Percentiles rank a stretch among this genome's conserved stretches.
Evolutionary conservation across 169 alveolate species (phyloP).

Genomic region (Plasmodium relictum): DNA sequence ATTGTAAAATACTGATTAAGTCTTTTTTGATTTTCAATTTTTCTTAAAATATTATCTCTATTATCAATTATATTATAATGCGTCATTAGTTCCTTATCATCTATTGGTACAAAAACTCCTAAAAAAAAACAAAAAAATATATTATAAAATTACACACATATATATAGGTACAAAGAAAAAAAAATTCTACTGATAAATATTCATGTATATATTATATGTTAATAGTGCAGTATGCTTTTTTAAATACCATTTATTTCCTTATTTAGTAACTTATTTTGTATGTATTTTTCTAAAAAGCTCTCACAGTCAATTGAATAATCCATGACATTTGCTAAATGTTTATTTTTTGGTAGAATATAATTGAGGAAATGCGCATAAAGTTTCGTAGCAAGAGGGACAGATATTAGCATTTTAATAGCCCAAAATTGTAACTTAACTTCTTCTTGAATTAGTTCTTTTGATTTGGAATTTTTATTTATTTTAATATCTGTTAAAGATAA

Average conservation of each 20-base stretch:
- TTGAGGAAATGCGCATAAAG: slow-evolving; percentile 89
- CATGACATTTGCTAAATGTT: slow-evolving; percentile 80
- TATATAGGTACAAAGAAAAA: not conserved
- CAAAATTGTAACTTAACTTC: slow-evolving; percentile 91
- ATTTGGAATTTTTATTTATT: slow-evolving; percentile 83
- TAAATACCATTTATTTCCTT: slow-evolving; percentile 57
- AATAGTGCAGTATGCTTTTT: not conserved
- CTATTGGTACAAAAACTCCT: slow-evolving; percentile 68
- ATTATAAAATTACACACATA: too few species aligned
- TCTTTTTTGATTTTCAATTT: slow-evolving; percentile 60
- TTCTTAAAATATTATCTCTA: slow-evolving; percentile 62
- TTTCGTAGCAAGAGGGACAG: slow-evolving; percentile 89
- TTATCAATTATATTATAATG: slow-evolving; percentile 70
- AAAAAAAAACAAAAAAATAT: not conserved
- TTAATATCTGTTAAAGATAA: slow-evolving; percentile 84
- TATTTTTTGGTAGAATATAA: slow-evolving; percentile 80
- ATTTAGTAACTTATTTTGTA: slow-evolving; percentile 77
- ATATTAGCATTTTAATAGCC: slow-evolving; percentile 90
- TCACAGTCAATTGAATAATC: slow-evolving; percentile 78
- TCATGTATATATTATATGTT: not conserved
- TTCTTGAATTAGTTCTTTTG: slow-evolving; percentile 86
- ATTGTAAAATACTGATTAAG: slow-evolving; percentile 58
- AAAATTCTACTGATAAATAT: not conserved
- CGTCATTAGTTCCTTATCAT: slow-evolving; percentile 51
- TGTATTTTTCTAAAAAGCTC: slow-evolving; percentile 77